phyloP scores from a whole-genome alignment of 176 grass and related monocot species.

The Luzula sylvatica region DNA sequence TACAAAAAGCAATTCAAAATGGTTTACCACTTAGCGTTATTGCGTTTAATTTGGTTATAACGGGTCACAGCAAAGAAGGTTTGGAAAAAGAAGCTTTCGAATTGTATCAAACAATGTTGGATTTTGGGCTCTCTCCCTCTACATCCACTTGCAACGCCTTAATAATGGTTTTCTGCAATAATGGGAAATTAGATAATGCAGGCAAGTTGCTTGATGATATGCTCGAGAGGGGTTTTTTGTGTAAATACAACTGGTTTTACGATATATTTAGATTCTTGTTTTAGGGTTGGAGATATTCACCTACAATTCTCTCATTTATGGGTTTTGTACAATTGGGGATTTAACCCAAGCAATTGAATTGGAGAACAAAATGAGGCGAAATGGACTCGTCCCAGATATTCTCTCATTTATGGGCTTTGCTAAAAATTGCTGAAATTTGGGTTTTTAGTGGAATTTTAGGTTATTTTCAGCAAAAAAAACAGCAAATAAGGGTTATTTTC shows the following conservation, averaged over 20 bases:
- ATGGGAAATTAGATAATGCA: constrained; percentile 41
- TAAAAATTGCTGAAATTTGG: too few relatives aligned
- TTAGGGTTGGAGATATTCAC: constrained; percentile 58
- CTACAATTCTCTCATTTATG: constrained; percentile 88
- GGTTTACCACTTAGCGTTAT: constrained; percentile 37
- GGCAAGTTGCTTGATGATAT: constrained; percentile 48
- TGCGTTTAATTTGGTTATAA: constrained; percentile 62
- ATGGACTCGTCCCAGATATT: constrained; percentile 79
- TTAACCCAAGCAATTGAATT: constrained; percentile 48
- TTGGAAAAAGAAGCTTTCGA: constrained; percentile 52
- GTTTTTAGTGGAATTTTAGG: too few relatives aligned
- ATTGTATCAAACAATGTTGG: constrained; percentile 52
- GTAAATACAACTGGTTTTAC: constrained; percentile 55
- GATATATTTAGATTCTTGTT: constrained; percentile 67
- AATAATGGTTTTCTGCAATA: constrained; percentile 64
- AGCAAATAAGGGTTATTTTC: too few relatives aligned
- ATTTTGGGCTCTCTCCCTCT: constrained; percentile 40
- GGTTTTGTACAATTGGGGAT: constrained; percentile 51
- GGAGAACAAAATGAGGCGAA: constrained; percentile 56
- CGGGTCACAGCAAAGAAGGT: constrained; percentile 68
- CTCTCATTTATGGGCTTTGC: constrained; percentile 63
- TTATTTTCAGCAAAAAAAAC: too few relatives aligned
- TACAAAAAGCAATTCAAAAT: constrained; percentile 35
- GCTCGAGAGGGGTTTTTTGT: constrained; percentile 52
- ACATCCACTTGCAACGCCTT: constrained; percentile 61